Base-by-base conservation (phyloP, 441 rosid species). In the Capsella rubella region DNA sequence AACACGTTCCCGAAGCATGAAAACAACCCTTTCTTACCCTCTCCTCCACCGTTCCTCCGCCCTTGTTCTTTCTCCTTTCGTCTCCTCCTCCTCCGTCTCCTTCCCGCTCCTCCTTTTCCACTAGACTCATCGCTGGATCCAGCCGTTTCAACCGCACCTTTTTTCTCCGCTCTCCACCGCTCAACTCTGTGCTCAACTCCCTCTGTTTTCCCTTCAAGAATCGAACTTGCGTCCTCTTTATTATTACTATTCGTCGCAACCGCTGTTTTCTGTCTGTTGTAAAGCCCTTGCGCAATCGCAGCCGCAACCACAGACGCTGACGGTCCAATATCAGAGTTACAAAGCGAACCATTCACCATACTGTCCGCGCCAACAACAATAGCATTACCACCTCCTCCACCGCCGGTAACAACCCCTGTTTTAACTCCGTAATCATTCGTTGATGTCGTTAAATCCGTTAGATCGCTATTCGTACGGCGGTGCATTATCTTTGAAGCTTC, bases 231-330 rank as follows among this genome's bases (percentile, higher is more conserved):
- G 28, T 72, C 81, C 4, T 81, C 84, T 14, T 82, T 81, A 15
- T n/a, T 81, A 31, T n/a, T 28, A 63, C 51, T 21, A 25, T 12
- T 58, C 0, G 39, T 15, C 46, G 61, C 79, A 21, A 56, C 69
- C 58, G 80, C 78, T n/a, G 79, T 77, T 50, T 75, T 79, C 42
- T 6, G 90, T 80, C 16, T 83, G 51, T 72, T 84, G 4, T 87
- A 89, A 76, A 95, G 67, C 16, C 98, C 98, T 35, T 81, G 87
- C 1, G 99, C 95, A 6, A 92, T 95, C 8, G 99, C 98, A 0
- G 96, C 98, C 3, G 98, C 99, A 8, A 92, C 98, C 3, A 92
- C 86, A 2, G 98, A 95, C 1, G 98, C 98, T 0, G 99, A 95
- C 0, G 99, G 99, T 32, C 98, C 99, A 8, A 92, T 86, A 45